Base-by-base conservation (phyloP, 2,329 filamentous ascomycete species). In the Fusarium udum region DNA sequence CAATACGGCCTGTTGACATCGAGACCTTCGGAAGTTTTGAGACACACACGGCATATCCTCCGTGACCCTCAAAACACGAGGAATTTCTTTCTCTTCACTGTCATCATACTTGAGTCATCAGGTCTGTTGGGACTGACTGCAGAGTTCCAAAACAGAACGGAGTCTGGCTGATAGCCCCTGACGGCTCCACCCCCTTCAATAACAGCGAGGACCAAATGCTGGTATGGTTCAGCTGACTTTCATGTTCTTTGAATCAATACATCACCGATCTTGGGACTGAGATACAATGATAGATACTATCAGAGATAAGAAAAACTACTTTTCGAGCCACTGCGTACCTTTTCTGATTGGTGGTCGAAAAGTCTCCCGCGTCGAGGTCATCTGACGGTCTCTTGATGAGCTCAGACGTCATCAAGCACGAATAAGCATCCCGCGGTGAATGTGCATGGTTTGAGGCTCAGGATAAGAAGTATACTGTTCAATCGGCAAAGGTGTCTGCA, bases 1-100 rank as follows among this genome's bases (percentile, higher is more conserved):
- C 48, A 66, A 53, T 60, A 58, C 64, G 60, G 53, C 59, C 42
- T 56, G 26, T 65, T 43, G 31, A 69, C 40, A 59, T 72, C 46
- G 58, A 53, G 45, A 28, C 68, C 45, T 49, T 74, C 71, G 71
- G 63, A 58, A 74, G 57, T 43, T 74, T 63, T 49, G 39, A 69
- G 64, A 69, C 71, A 72, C 60, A 45, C 48, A 58, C 34, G 56
- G 31, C 56, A 46, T 62, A 58, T 74, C 63, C 51, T 60, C 42
- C 57, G 40, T 42, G 46, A 36, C 28, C 40, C 36, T 59, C 42
- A 40, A 49, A 31, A 56, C 26, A 14, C 42, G 31, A 37, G 18
- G 26, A 20, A 18, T 20, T 59, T 13, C 45, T 28, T 48, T 28
- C 37, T 43, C 40, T 48, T 37, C 32, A 45, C 31, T 42, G 13